Evolutionary conservation across 2,329 filamentous ascomycete genomes (phyloP).

Genomic region (Ophiosphaerella herpotricha): DNA sequence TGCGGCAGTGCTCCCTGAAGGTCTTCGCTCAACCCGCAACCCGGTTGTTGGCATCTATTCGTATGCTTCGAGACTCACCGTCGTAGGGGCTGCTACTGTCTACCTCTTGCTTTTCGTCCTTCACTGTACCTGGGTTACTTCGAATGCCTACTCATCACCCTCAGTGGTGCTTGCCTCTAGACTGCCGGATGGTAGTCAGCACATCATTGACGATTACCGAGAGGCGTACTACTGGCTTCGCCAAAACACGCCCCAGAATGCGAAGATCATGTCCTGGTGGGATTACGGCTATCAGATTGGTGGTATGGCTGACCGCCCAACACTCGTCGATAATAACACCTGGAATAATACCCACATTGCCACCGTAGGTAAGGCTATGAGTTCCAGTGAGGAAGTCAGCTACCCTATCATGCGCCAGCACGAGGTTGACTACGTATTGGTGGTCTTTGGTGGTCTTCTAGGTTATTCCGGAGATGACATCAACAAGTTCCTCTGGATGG

Average conservation of each 20-base stretch:
- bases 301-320: constrained; percentile 97
- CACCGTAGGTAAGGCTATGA: constrained; percentile 98
- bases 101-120: constrained; percentile 93
- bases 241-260: constrained; percentile 91
- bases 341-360: constrained; percentile 99
- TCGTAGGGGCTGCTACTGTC: constrained; percentile 71
- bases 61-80: constrained; percentile 75
- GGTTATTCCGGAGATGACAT: constrained; percentile 99
- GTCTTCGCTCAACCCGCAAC: constrained; percentile 71
- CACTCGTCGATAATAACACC: constrained; percentile 98
- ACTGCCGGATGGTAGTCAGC: constrained; percentile 91
- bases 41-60: constrained; percentile 85
- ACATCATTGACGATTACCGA: constrained; percentile 99
- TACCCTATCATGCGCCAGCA: constrained; percentile 98
- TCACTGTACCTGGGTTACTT: constrained; percentile 99
- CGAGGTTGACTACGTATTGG: constrained; percentile 97
- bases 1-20: constrained; percentile 57
- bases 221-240: constrained; percentile 99
- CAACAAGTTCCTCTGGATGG: constrained; percentile 99
- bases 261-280: constrained; percentile 99
- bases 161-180: constrained; percentile 94
- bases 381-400: constrained; percentile 93
- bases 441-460: constrained; percentile 93
- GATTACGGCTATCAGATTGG: constrained; percentile 99
- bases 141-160: constrained; percentile 97